Evolutionary conservation across 1,139 yeast genomes (phyloP).

Genomic region (Kurtzmaniella natalensis): DNA sequence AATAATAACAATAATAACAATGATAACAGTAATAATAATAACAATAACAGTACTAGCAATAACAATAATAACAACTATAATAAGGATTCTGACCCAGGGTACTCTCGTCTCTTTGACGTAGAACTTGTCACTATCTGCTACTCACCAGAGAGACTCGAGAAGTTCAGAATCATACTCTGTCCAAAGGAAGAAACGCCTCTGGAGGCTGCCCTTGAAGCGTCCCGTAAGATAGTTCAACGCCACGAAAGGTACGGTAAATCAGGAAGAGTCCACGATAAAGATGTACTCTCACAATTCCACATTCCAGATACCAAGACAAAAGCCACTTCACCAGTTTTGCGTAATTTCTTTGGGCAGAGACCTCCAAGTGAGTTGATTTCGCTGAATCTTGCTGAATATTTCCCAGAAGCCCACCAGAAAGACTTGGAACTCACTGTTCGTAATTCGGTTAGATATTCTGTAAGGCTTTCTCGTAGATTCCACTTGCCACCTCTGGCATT

Average conservation of each 20-base stretch:
- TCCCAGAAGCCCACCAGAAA: slow-evolving; percentile 76
- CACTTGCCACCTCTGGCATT: slow-evolving; percentile 23
- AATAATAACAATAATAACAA: neutral
- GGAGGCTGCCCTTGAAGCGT: slow-evolving; percentile 56
- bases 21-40: neutral
- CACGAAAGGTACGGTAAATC: slow-evolving; percentile 23
- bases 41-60: slow-evolving; percentile 8
- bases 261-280: neutral
- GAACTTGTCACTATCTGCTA: slow-evolving; percentile 82
- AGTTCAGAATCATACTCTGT: slow-evolving; percentile 69
- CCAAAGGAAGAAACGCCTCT: slow-evolving; percentile 63
- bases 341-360: slow-evolving; percentile 76
- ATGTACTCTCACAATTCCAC: slow-evolving; percentile 19
- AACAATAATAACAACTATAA: slow-evolving; percentile 9
- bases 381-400: slow-evolving; percentile 83
- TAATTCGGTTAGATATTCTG: slow-evolving; percentile 76
- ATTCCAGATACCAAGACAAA: slow-evolving; percentile 19
- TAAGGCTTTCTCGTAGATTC: slow-evolving; percentile 48
- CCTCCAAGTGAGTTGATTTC: slow-evolving; percentile 94
- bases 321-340: slow-evolving; percentile 26
- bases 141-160: slow-evolving; percentile 66
- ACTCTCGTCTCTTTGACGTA: slow-evolving; percentile 62
- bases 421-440: slow-evolving; percentile 78
- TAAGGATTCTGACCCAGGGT: slow-evolving; percentile 15
- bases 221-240: slow-evolving; percentile 39